These are phyloP conservation scores for Sonneratia alba DNA, from an alignment of 345 rosid genomes.

Conservation along the genomic window DNA sequence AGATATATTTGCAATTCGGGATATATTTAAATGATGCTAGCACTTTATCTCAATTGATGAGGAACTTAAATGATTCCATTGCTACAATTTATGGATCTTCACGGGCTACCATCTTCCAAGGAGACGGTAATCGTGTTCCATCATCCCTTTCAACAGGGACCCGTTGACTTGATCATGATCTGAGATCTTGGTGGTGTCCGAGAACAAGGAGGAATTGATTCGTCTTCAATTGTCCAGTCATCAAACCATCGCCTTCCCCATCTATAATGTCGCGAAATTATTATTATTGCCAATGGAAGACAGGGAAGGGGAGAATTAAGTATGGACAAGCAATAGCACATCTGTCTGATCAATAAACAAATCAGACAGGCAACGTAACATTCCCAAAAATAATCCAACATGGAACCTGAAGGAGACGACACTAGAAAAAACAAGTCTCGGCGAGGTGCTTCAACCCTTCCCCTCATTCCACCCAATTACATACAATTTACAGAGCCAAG, in stretches of 20 bases:
- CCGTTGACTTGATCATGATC: not conserved
- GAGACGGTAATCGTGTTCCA: not conserved
- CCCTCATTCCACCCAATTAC: constrained; percentile 8
- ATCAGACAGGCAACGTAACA: not conserved
- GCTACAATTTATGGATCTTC: too few relatives aligned
- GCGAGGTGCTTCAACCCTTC: constrained; percentile 47
- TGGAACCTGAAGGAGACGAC: constrained; percentile 9
- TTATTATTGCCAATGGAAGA: too few relatives aligned
- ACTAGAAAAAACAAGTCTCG: constrained; percentile 23
- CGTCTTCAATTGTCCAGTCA: too few relatives aligned
- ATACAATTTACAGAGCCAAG: constrained; percentile 17
- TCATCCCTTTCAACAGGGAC: not conserved
- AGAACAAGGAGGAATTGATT: too few relatives aligned
- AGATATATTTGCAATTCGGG: too few relatives aligned
- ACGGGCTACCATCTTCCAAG: too few relatives aligned
- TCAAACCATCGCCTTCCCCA: too few relatives aligned
- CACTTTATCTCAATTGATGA: too few relatives aligned
- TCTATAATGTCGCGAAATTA: too few relatives aligned
- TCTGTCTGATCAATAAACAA: not conserved
- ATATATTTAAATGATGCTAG: too few relatives aligned
- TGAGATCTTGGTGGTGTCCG: not conserved
- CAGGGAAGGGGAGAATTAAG: too few relatives aligned
- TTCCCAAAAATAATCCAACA: not conserved
- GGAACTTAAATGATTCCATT: too few relatives aligned
- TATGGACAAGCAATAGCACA: not conserved